Conservation (phyloP, 805 yeast genomes). For the Suhomyces kilbournensis region DNA sequence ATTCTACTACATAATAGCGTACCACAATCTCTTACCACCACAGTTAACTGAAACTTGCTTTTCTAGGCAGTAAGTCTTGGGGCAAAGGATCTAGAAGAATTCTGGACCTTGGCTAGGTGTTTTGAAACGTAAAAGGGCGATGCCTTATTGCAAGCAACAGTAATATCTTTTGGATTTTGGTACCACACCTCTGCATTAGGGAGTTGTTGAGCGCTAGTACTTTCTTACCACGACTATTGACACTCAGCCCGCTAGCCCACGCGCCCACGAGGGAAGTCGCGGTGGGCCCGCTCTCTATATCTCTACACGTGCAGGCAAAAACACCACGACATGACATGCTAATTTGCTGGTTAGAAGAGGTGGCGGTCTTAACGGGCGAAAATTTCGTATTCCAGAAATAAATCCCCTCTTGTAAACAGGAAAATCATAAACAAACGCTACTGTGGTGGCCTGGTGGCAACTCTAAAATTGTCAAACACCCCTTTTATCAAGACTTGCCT, state of each 20-base stretch:
- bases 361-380: not conserved
- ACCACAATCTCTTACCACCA: not conserved
- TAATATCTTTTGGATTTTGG: not conserved
- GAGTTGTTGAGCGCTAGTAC: not conserved
- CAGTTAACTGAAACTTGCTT: not conserved
- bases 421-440: not conserved
- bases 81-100: not conserved
- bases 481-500: not conserved
- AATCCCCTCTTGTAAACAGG: not conserved
- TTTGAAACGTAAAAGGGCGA: not conserved
- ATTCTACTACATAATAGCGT: not conserved
- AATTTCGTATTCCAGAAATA: not conserved
- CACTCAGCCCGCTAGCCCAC: not conserved
- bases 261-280: constrained; percentile 1
- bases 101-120: not conserved
- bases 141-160: not conserved
- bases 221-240: not conserved
- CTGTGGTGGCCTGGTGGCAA: not conserved
- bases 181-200: not conserved
- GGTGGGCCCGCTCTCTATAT: not conserved
- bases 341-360: not conserved
- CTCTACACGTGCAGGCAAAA: not conserved
- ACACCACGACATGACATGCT: not conserved
- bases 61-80: not conserved
- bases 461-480: not conserved